Conservation (phyloP, 257 asterid species). For the Anisodus acutangulus region DNA sequence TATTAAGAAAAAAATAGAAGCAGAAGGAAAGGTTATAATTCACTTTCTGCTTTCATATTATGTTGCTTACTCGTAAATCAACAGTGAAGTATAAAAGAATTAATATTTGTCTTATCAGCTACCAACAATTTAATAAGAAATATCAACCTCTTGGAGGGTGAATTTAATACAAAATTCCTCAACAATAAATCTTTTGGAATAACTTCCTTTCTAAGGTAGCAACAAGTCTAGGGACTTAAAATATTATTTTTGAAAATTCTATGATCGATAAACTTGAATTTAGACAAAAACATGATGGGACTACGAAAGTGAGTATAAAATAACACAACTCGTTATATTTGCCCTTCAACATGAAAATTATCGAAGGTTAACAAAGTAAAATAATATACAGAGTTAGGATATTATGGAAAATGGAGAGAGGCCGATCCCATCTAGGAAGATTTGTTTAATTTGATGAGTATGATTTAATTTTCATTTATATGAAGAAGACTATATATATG, state of each 20-base stretch:
- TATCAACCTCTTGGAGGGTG: background rate
- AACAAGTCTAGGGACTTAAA: background rate
- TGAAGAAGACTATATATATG: conserved; percentile 6
- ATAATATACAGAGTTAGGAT: too few species aligned
- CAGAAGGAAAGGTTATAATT: background rate
- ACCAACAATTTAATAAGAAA: background rate
- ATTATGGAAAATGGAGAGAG: too few species aligned
- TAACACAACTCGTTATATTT: background rate
- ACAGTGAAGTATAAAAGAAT: background rate
- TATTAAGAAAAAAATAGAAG: background rate
- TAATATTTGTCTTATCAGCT: background rate
- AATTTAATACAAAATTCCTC: background rate
- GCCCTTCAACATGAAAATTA: too few species aligned
- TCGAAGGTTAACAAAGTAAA: too few species aligned
- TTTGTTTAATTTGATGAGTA: background rate
- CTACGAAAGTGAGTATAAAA: background rate
- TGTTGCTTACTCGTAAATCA: conserved; percentile 22
- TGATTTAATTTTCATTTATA: background rate
- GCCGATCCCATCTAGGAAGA: background rate
- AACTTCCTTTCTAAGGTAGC: background rate
- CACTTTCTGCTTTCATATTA: conserved; percentile 11
- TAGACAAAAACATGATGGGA: too few species aligned
- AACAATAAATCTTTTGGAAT: background rate
- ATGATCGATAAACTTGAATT: too few species aligned
- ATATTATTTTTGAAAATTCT: background rate